These are phyloP conservation scores for Ganoderma lucidum DNA, from an alignment of 1,284 basidiomycete species.

Conservation along the genomic window DNA sequence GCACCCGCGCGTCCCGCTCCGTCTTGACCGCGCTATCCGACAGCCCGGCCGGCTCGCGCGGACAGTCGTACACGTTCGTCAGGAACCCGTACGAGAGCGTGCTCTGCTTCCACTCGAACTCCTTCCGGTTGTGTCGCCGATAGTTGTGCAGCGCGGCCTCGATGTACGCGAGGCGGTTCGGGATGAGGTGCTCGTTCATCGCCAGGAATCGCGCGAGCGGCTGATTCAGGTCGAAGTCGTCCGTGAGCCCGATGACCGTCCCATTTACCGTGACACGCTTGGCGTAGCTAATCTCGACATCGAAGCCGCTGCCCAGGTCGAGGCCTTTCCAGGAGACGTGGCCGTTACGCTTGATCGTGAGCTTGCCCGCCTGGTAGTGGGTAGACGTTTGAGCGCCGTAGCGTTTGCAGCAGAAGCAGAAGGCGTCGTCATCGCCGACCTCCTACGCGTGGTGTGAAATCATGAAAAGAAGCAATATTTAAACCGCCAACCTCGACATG, in stretches of 20 bases:
- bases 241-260: slow-evolving; percentile 70
- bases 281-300: slow-evolving; percentile 67
- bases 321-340: slow-evolving; percentile 64
- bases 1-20: slow-evolving; percentile 65
- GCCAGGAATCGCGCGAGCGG: slow-evolving; percentile 71
- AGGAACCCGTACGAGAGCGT: slow-evolving; percentile 76
- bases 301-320: slow-evolving; percentile 76
- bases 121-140: slow-evolving; percentile 57
- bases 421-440: slow-evolving; percentile 50
- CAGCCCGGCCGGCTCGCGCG: slow-evolving; percentile 54
- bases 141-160: slow-evolving; percentile 63
- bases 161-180: slow-evolving; percentile 52
- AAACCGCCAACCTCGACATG: slow-evolving; percentile 57
- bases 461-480: slow-evolving; percentile 5
- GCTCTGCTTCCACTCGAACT: slow-evolving; percentile 61
- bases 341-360: slow-evolving; percentile 67
- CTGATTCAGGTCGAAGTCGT: slow-evolving; percentile 72
- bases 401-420: slow-evolving; percentile 52
- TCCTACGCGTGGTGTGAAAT: slow-evolving; percentile 44
- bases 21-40: slow-evolving; percentile 53
- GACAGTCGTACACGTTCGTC: slow-evolving; percentile 65
- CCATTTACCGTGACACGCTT: slow-evolving; percentile 59
- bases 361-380: slow-evolving; percentile 58
- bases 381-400: slow-evolving; percentile 58
- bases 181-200: slow-evolving; percentile 65